Evolutionary conservation across 1,139 yeast genomes (phyloP).

Genomic region (Saccharomyces hybrid): DNA sequence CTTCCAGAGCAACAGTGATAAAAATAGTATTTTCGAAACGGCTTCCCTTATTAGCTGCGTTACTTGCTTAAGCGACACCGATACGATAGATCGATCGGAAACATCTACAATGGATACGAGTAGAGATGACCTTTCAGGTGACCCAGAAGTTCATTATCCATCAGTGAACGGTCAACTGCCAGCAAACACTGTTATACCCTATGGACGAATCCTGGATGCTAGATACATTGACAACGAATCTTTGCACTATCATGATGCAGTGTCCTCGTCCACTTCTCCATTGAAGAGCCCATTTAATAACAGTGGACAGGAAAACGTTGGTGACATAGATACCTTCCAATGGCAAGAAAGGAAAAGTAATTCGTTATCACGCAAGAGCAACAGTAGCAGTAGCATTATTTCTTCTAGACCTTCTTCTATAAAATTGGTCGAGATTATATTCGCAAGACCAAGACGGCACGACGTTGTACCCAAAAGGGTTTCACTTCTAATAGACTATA

Average conservation of each 20-base stretch:
- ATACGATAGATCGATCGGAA: background rate
- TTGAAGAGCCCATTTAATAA: background rate
- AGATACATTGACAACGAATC: conserved; percentile 10
- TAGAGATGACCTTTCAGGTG: conserved; percentile 6
- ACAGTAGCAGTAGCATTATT: background rate
- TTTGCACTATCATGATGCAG: background rate
- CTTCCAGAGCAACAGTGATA: conserved; percentile 12
- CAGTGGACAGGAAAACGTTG: background rate
- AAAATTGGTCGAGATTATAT: conserved; percentile 23
- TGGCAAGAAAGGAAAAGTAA: background rate
- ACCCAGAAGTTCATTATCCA: background rate
- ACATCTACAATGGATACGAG: conserved; percentile 4
- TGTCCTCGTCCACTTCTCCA: background rate
- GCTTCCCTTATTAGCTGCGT: conserved; percentile 30
- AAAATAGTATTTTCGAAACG: conserved; percentile 22
- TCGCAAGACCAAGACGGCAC: conserved; percentile 30
- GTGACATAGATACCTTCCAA: background rate
- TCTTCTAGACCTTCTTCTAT: conserved; percentile 1
- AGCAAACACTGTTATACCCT: conserved; percentile 29
- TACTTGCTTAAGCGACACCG: conserved; percentile 27
- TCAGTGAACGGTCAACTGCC: conserved; percentile 20
- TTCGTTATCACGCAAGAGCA: background rate
- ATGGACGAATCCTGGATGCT: conserved; percentile 27
- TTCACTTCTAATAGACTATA: conserved; percentile 18
- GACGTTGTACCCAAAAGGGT: conserved; percentile 29